phyloP scores from a whole-genome alignment of 768 basidiomycete species.

The Basidioascus undulatus region DNA sequence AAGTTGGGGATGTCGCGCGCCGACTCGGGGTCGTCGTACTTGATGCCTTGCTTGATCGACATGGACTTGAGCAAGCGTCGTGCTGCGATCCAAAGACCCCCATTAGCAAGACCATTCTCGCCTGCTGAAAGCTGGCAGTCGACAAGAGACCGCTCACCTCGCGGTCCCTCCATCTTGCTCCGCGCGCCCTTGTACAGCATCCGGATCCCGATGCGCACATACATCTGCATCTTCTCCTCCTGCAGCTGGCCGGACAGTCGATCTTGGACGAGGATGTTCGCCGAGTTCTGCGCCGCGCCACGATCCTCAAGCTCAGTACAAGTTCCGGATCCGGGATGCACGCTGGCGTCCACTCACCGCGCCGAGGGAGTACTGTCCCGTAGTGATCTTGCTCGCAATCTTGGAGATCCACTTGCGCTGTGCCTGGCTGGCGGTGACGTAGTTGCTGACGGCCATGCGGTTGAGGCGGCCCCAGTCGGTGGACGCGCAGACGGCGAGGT shows the following conservation, averaged over 20 bases:
- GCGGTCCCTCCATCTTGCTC: slow-evolving; percentile 63
- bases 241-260: slow-evolving; percentile 70
- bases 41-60: slow-evolving; percentile 78
- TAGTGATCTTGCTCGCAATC: slow-evolving; percentile 46
- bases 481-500: slow-evolving; percentile 85
- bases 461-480: slow-evolving; percentile 79
- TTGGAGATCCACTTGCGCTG: slow-evolving; percentile 95
- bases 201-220: slow-evolving; percentile 77
- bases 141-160: slow-evolving; percentile 29
- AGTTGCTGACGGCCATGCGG: slow-evolving; percentile 74
- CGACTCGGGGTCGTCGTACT: slow-evolving; percentile 71
- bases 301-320: too few species aligned
- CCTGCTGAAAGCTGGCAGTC: too few species aligned
- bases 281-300: slow-evolving; percentile 58
- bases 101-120: not conserved
- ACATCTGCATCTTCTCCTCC: slow-evolving; percentile 96
- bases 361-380: slow-evolving; percentile 68
- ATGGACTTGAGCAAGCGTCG: slow-evolving; percentile 64
- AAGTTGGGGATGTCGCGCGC: slow-evolving; percentile 63
- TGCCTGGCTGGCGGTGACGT: slow-evolving; percentile 79
- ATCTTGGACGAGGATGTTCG: slow-evolving; percentile 91
- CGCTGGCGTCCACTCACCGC: slow-evolving; percentile 61
- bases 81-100: slow-evolving; percentile 24
- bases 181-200: slow-evolving; percentile 72
- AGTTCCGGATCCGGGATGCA: too few species aligned